Evolutionary conservation across 2,329 filamentous ascomycete species (phyloP), one percentile per base, ranked within the genome.

Genomic region (Trichophyton mentagrophytes): DNA sequence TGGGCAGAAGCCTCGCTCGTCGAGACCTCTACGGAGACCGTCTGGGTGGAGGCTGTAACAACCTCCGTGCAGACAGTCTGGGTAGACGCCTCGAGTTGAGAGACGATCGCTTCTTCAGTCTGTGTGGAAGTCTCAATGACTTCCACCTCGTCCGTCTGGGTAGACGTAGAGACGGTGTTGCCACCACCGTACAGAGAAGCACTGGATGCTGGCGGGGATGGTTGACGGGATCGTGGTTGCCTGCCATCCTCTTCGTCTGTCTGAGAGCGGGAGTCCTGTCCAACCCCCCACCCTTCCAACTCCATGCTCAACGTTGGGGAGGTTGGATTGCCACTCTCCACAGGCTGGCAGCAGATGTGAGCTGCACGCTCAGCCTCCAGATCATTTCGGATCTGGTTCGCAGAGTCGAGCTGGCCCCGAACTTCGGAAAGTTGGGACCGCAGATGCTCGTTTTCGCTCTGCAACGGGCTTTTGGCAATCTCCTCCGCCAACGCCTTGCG

Each of bases 21-120:
- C 17, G 33, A 46, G 53, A 51, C 61, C 17, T 51, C 58, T 27
- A 58, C 55, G 8, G 27, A 3, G 20, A 38, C 58, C 2, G 61
- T 63, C 59, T 63, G 61, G 20, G 57, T 60, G 20, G 59, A 62
- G 30, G 58, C 58, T 30, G 49, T 46, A 22, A 42, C 36, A 30
- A 60, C 57, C 25, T 60, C 46, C 53, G 42, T 27, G 40, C 56
- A 30, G 40, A 51, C 58, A 33, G 60, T 61, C 60, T 55, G 60
- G 17, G 46, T 36, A 36, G 42, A 30, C 27, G 11, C 36, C 27
- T 60, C 30, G 6, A 42, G 4, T 22, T 25, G 40, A 25, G 55
- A 57, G 22, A 36, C 55, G n/a, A 42, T 36, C 55, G 55, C 17
- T 33, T 58, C n/a, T 17, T 27, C 59, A 38, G 62, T 63, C 40